Conservation (phyloP, 2,329 filamentous ascomycete genomes). For the Ascochyta viciae-villosae region DNA sequence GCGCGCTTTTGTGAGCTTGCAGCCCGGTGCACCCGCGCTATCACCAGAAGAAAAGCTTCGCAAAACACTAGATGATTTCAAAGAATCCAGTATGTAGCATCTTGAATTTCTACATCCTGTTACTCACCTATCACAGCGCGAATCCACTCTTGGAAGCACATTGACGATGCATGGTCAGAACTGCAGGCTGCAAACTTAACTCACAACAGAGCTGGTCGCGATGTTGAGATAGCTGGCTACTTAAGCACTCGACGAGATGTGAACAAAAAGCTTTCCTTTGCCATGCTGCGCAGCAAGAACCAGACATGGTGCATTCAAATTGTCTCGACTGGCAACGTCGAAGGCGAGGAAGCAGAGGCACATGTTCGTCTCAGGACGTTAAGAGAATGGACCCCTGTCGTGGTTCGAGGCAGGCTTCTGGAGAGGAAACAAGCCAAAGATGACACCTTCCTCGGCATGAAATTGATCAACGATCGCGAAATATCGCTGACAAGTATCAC, state of each 20-base stretch:
- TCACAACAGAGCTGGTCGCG: slow-evolving; percentile 9
- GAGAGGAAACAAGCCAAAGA: slow-evolving; percentile 48
- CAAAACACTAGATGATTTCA: slow-evolving; percentile 40
- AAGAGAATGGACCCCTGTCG: slow-evolving; percentile 61
- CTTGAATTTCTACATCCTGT: neutral
- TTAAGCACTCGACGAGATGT: slow-evolving; percentile 72
- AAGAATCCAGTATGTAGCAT: slow-evolving; percentile 36
- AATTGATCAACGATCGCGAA: slow-evolving; percentile 58
- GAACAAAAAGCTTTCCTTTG: slow-evolving; percentile 74
- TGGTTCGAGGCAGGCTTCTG: slow-evolving; percentile 59
- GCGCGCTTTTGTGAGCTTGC: slow-evolving; percentile 24
- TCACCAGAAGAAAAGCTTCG: slow-evolving; percentile 27
- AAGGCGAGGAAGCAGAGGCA: slow-evolving; percentile 32
- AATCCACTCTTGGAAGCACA: slow-evolving; percentile 32
- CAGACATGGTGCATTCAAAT: slow-evolving; percentile 58
- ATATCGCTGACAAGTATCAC: slow-evolving; percentile 68
- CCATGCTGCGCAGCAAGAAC: slow-evolving; percentile 59
- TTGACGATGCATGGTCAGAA: slow-evolving; percentile 40
- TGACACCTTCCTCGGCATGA: slow-evolving; percentile 38
- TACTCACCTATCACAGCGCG: slow-evolving; percentile 8
- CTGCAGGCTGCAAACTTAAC: slow-evolving; percentile 5
- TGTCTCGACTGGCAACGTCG: slow-evolving; percentile 52
- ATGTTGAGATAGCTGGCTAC: slow-evolving; percentile 63
- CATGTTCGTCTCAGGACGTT: slow-evolving; percentile 53
- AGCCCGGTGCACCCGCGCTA: slow-evolving; percentile 1